phyloP scores from a whole-genome alignment of 345 rosid species.

The Bruguiera gymnorhiza region DNA sequence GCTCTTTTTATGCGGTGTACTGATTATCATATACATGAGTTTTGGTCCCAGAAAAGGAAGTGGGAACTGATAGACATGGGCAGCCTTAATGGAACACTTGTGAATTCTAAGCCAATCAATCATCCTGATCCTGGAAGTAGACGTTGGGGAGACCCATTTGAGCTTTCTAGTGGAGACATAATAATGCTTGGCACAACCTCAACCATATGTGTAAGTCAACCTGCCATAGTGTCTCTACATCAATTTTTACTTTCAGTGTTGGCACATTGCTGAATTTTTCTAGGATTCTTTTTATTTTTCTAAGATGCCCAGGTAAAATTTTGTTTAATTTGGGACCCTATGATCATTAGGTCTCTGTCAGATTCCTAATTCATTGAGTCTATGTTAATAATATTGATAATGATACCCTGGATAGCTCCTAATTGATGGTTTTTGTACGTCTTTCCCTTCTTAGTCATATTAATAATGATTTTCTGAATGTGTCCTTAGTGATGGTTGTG shows the following conservation, averaged over 20 bases:
- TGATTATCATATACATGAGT: constrained; percentile 12
- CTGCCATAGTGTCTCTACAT: neutral
- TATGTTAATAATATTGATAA: too few relatives aligned
- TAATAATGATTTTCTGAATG: too few relatives aligned
- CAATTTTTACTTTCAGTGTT: neutral
- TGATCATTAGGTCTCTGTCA: too few relatives aligned
- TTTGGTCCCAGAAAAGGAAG: constrained; percentile 64
- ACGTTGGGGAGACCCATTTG: constrained; percentile 70
- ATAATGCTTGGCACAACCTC: constrained; percentile 90
- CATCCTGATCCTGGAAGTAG: constrained; percentile 70
- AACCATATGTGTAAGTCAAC: constrained; percentile 56
- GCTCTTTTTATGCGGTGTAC: constrained; percentile 8
- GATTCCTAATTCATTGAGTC: too few relatives aligned
- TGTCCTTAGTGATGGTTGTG: too few relatives aligned
- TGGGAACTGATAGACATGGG: constrained; percentile 99
- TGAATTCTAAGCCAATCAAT: constrained; percentile 65
- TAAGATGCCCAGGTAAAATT: too few relatives aligned
- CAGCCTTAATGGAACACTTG: constrained; percentile 91
- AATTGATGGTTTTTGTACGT: too few relatives aligned
- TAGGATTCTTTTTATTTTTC: too few relatives aligned
- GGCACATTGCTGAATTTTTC: too few relatives aligned
- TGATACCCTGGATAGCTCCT: too few relatives aligned
- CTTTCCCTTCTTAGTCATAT: too few relatives aligned
- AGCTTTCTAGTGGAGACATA: constrained; percentile 74
- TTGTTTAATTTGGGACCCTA: too few relatives aligned